A percentile compares a stretch with the other conserved stretches of the same genome.
Conservation (phyloP, 441 rosid species). For the Biscutella auriculata region DNA sequence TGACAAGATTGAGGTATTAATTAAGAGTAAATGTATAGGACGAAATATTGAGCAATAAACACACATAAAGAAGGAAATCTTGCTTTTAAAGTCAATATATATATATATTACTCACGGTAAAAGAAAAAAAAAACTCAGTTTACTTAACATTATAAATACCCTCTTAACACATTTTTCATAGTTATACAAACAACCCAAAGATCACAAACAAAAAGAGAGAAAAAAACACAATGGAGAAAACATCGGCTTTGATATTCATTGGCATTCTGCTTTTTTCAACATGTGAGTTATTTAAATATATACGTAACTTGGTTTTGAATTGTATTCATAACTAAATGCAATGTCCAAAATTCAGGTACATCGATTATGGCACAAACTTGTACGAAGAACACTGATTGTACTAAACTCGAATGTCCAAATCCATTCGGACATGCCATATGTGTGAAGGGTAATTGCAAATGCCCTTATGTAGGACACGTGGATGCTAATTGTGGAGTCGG, state of each 20-base stretch:
- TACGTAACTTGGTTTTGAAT: too few relatives aligned
- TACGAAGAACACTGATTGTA: not conserved
- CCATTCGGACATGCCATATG: not conserved
- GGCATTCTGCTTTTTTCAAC: conserved; percentile 6
- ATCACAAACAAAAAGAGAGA: not conserved
- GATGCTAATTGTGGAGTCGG: too few relatives aligned
- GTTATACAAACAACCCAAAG: not conserved
- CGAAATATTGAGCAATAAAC: not conserved
- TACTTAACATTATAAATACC: not conserved
- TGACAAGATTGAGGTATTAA: too few relatives aligned
- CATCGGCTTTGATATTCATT: not conserved
- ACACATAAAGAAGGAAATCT: not conserved
- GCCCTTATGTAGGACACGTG: not conserved
- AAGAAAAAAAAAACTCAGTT: not conserved
- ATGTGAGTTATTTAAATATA: not conserved
- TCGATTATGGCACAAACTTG: not conserved
- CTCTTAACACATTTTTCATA: not conserved
- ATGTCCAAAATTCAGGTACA: not conserved
- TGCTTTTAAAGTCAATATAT: not conserved
- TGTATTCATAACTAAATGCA: too few relatives aligned
- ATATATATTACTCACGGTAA: not conserved
- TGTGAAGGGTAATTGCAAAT: not conserved
- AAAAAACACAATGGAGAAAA: not conserved
- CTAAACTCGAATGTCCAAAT: not conserved
- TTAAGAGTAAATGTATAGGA: not conserved